A percentile compares a stretch with the other conserved stretches of the same genome.
Evolutionary conservation across 345 rosid genomes (phyloP).

Genomic region (Aquilaria yunnanensis): DNA sequence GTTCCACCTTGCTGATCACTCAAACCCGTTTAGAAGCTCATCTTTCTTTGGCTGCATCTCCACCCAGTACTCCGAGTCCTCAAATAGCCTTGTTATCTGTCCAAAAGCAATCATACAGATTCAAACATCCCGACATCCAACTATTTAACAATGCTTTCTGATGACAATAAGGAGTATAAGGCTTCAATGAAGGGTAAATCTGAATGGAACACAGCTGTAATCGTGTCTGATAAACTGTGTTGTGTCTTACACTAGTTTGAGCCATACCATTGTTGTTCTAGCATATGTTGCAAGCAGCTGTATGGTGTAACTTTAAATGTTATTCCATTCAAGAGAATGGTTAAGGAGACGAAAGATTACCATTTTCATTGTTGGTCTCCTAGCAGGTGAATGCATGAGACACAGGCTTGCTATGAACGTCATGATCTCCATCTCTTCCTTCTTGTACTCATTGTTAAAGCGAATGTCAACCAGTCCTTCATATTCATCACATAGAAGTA

Average conservation of each 20-base stretch:
- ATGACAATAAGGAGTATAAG: background rate
- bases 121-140: background rate
- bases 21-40: conserved; percentile 12
- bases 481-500: conserved; percentile 18
- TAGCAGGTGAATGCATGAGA: conserved; percentile 27
- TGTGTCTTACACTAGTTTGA: no score
- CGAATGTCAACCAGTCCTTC: conserved; percentile 27
- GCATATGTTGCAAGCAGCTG: no score
- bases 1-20: background rate
- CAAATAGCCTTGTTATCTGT: conserved; percentile 28
- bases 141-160: no score
- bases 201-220: background rate
- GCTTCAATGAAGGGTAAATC: background rate
- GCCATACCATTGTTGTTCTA: no score
- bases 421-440: conserved; percentile 32
- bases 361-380: conserved; percentile 31
- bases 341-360: conserved; percentile 7
- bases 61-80: conserved; percentile 23
- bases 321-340: background rate
- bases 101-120: background rate
- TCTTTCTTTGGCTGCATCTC: conserved; percentile 22
- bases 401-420: conserved; percentile 28
- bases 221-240: background rate
- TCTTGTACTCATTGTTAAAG: conserved; percentile 22
- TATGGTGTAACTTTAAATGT: background rate